These are phyloP conservation scores for Phaeosphaeria sp. DNA, from an alignment of 2,329 filamentous ascomycete genomes.

Conservation along the genomic window DNA sequence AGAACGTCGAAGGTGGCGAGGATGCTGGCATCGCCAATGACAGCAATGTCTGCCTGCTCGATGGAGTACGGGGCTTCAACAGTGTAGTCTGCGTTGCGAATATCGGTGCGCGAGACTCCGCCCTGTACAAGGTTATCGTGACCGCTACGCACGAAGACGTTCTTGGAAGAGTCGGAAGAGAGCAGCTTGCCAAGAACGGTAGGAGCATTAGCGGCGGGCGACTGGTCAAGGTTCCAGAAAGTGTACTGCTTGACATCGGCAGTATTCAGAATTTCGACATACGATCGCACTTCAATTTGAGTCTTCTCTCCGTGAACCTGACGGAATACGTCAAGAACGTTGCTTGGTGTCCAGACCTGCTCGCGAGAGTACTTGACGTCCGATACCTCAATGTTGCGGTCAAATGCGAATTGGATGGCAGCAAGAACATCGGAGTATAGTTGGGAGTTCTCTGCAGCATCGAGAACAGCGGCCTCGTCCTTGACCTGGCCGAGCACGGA, in stretches of 20 bases:
- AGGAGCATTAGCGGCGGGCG: slow-evolving; percentile 70
- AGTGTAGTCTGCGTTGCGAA: slow-evolving; percentile 81
- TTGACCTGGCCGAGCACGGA: slow-evolving; percentile 89
- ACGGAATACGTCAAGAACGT: slow-evolving; percentile 57
- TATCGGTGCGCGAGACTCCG: slow-evolving; percentile 81
- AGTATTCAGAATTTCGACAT: slow-evolving; percentile 60
- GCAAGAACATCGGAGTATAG: slow-evolving; percentile 93
- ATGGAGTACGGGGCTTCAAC: slow-evolving; percentile 86
- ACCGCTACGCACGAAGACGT: slow-evolving; percentile 65
- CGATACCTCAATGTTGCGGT: slow-evolving; percentile 68
- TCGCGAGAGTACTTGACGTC: slow-evolving; percentile 91
- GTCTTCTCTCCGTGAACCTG: slow-evolving; percentile 53
- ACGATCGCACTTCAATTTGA: slow-evolving; percentile 53
- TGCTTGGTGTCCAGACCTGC: slow-evolving; percentile 67
- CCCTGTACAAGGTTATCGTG: slow-evolving; percentile 73
- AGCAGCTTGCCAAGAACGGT: slow-evolving; percentile 66
- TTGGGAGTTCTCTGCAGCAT: slow-evolving; percentile 79
- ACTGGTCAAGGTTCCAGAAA: slow-evolving; percentile 91
- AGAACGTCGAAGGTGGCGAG: slow-evolving; percentile 79
- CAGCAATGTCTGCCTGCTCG: slow-evolving; percentile 77
- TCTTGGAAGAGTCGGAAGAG: slow-evolving; percentile 66
- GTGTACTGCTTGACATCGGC: slow-evolving; percentile 78
- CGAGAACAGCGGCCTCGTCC: slow-evolving; percentile 74
- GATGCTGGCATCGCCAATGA: slow-evolving; percentile 80
- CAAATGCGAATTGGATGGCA: slow-evolving; percentile 72